These are phyloP conservation scores for Primulina eburnea DNA, from an alignment of 257 asterid genomes.

Conservation along the genomic window DNA sequence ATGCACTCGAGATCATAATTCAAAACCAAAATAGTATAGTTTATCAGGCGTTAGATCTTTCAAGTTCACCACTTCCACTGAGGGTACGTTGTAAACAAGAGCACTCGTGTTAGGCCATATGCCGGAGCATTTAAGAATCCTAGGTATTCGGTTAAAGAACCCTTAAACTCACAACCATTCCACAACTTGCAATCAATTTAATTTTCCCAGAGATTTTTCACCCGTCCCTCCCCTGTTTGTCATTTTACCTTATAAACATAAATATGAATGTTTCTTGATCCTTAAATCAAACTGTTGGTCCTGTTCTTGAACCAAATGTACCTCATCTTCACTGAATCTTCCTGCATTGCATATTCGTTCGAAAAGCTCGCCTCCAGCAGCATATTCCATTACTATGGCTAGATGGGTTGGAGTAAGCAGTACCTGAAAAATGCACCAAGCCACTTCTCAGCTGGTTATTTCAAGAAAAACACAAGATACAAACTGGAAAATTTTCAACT, in stretches of 20 bases:
- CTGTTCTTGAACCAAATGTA: not conserved
- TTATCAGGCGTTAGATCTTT: not conserved
- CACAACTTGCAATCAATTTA: not conserved
- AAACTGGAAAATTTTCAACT: not conserved
- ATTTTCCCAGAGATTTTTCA: not conserved
- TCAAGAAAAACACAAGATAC: not conserved
- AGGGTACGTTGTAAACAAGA: not conserved
- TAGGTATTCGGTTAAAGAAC: not conserved
- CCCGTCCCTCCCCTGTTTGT: not conserved
- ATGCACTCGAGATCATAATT: not conserved
- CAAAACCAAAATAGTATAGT: not conserved
- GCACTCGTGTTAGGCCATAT: not conserved
- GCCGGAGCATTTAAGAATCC: not conserved
- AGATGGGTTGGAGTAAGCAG: slow-evolving; percentile 53
- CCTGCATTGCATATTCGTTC: slow-evolving; percentile 51
- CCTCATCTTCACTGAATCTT: slow-evolving; percentile 58
- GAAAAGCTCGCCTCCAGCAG: slow-evolving; percentile 51
- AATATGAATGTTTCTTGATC: not conserved
- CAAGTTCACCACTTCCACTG: not conserved
- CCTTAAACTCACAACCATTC: not conserved
- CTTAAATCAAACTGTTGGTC: not conserved
- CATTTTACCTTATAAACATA: not conserved
- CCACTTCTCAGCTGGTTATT: not conserved
- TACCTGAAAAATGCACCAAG: slow-evolving; percentile 29
- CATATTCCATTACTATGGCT: slow-evolving; percentile 57